These are phyloP conservation scores for Sedum album DNA, from an alignment of 164 flowering plant genomes.

Conservation along the genomic window DNA sequence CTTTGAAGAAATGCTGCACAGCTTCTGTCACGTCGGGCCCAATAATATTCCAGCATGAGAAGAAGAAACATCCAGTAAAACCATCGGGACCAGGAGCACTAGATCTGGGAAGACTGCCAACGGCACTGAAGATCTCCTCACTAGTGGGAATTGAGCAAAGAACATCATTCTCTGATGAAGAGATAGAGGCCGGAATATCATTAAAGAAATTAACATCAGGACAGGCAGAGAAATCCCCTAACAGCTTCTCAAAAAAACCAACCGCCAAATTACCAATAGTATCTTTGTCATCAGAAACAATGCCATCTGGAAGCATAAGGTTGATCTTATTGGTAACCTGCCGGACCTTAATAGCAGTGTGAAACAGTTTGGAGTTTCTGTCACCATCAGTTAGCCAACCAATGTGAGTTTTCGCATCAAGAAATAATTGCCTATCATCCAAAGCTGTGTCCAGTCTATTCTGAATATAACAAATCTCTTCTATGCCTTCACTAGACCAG, in stretches of 20 bases:
- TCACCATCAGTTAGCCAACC: not conserved
- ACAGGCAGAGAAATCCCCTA: not conserved
- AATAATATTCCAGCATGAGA: not conserved
- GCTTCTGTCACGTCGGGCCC: too few species aligned
- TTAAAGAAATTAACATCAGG: too few species aligned
- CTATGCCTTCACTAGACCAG: too few species aligned
- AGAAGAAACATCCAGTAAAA: not conserved
- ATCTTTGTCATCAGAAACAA: not conserved
- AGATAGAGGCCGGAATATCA: not conserved
- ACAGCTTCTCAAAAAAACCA: not conserved
- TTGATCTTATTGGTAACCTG: too few species aligned
- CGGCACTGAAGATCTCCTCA: not conserved
- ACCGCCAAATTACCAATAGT: not conserved
- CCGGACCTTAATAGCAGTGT: not conserved
- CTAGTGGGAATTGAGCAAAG: not conserved
- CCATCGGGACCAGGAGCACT: not conserved
- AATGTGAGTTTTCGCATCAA: not conserved
- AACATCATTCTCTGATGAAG: not conserved
- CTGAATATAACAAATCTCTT: too few species aligned
- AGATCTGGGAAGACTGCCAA: not conserved
- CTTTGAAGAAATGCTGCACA: not conserved
- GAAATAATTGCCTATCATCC: not conserved
- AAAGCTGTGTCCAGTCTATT: not conserved
- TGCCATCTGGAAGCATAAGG: not conserved
- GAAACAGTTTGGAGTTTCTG: not conserved